These are phyloP conservation scores for Entomortierella lignicola DNA, from an alignment of 192 early-diverging fungal genomes.

Conservation along the genomic window DNA sequence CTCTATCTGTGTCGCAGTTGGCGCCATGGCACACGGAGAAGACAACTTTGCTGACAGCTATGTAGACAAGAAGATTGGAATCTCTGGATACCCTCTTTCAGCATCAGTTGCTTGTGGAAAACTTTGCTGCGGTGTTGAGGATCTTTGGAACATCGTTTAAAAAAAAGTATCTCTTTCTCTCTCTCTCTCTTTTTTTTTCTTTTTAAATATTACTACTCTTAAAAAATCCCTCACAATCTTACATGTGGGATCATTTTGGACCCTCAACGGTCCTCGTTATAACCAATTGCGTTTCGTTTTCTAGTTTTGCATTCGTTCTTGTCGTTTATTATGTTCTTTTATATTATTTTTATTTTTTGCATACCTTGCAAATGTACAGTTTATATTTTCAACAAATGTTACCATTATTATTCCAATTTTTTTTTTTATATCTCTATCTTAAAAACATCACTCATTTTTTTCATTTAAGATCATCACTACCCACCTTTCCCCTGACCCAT, in stretches of 20 bases:
- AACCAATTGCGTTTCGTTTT: not conserved
- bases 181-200: slow-evolving; percentile 14
- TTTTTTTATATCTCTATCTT: not conserved
- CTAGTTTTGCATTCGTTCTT: slow-evolving; percentile 6
- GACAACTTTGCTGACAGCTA: slow-evolving; percentile 96
- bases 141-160: slow-evolving; percentile 86
- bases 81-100: slow-evolving; percentile 96
- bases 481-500: too few relatives aligned
- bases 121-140: slow-evolving; percentile 89
- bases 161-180: not conserved
- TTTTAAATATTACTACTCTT: not conserved
- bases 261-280: not conserved
- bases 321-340: slow-evolving; percentile 11
- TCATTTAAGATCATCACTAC: not conserved
- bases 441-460: not conserved
- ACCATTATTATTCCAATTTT: not conserved
- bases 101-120: slow-evolving; percentile 98
- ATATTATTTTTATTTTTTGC: too few relatives aligned
- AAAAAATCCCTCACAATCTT: not conserved
- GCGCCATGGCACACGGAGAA: slow-evolving; percentile 95
- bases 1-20: slow-evolving; percentile 91
- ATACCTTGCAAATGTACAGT: slow-evolving; percentile 23
- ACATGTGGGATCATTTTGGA: not conserved
- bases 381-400: slow-evolving; percentile 30
- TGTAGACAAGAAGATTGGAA: slow-evolving; percentile 97